phyloP scores from a whole-genome alignment of 306 rosid species.

The peach (Prunus persica) region Prunus_persica_NCBIv2 NC_034012.1:620501-621000 shows the following conservation, averaged over 20 bases:
- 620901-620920: not conserved
- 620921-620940: not conserved
- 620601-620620: no score
- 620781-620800: not conserved
- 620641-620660: not conserved
- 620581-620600: no score
- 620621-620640: no score
- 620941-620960: not conserved
- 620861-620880: not conserved
- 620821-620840: not conserved
- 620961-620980: not conserved
- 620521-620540: no score
- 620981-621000: no score
- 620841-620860: not conserved
- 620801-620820: not conserved
- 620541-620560: no score
- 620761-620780: not conserved
- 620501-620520: no score
- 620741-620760: not conserved
- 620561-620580: no score
- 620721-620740: not conserved
- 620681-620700: not conserved
- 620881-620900: not conserved
- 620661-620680: conserved; percentile 12
- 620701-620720: not conserved